Percentiles rank a stretch among this genome's conserved stretches.
Conservation (phyloP, 2,329 filamentous ascomycete genomes). For the Venturia carpophila region DNA sequence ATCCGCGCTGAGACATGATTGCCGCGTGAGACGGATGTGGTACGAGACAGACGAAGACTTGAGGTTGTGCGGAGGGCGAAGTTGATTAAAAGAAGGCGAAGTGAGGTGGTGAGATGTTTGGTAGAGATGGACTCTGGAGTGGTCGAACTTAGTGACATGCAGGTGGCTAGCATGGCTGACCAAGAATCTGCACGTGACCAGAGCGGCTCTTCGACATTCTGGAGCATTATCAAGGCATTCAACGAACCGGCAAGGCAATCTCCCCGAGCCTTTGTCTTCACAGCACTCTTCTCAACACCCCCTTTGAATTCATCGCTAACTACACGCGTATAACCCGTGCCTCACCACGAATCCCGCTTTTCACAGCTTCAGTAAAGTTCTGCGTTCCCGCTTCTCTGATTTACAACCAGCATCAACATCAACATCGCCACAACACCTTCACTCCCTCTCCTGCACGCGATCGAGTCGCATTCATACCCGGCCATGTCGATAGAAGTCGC, state of each 20-base stretch:
- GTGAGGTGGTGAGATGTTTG: no score
- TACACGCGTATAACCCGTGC: neutral
- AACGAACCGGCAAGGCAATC: neutral
- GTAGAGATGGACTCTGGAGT: neutral
- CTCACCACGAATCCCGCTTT: neutral
- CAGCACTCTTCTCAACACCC: neutral
- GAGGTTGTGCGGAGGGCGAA: neutral
- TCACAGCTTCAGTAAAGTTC: neutral
- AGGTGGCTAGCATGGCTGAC: no score
- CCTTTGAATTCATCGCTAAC: neutral
- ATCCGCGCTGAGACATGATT: constrained; percentile 75
- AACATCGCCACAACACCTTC: constrained; percentile 12
- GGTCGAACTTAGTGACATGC: no score
- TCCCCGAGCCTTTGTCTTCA: neutral
- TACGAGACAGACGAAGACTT: no score
- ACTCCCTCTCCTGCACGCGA: neutral
- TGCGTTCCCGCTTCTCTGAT: constrained; percentile 4
- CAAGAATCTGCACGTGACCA: no score
- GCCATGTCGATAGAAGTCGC: constrained; percentile 70
- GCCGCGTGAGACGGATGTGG: neutral
- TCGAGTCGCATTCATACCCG: neutral
- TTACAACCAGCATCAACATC: constrained; percentile 11
- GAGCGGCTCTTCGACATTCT: no score
- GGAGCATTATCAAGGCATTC: neutral
- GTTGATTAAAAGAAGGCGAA: neutral